phyloP scores from a whole-genome alignment of 2,329 filamentous ascomycete species.

The Botryotinia globosa region DNA sequence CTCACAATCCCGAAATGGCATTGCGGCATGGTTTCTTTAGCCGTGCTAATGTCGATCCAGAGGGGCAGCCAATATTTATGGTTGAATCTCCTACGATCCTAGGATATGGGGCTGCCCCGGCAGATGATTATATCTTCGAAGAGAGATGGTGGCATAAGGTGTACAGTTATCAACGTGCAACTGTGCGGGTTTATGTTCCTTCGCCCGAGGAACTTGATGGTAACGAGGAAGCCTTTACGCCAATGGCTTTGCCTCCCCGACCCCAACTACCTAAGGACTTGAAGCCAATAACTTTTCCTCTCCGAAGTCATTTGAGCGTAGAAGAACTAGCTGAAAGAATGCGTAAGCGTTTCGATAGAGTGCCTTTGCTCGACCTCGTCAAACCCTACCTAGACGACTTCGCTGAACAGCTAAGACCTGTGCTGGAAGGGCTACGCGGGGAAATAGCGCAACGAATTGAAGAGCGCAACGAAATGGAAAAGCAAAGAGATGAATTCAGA shows the following conservation, averaged over 20 bases:
- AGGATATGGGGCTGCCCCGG: accelerated
- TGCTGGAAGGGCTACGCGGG: neutral
- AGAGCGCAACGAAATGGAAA: neutral
- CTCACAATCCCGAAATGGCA: accelerated
- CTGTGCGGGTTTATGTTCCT: neutral
- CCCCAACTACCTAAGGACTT: too few relatives aligned
- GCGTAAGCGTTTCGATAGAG: neutral
- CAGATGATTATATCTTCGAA: accelerated
- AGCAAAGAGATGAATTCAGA: neutral
- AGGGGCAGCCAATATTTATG: neutral
- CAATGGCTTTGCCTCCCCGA: neutral
- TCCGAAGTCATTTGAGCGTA: too few relatives aligned
- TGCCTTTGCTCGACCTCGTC: neutral
- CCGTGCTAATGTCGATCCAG: accelerated
- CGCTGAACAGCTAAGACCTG: neutral
- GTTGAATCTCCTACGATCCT: neutral
- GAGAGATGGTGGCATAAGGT: neutral
- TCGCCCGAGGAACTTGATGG: too few relatives aligned
- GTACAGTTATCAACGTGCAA: accelerated
- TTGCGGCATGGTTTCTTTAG: too few relatives aligned
- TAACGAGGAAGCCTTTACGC: neutral
- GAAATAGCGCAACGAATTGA: neutral
- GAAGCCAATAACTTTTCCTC: neutral
- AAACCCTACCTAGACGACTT: neutral
- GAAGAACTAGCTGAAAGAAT: neutral